Evolutionary conservation across 2,329 filamentous ascomycete genomes (phyloP), one percentile per base, ranked within the genome.

Genomic region (Beauveria sp.): DNA sequence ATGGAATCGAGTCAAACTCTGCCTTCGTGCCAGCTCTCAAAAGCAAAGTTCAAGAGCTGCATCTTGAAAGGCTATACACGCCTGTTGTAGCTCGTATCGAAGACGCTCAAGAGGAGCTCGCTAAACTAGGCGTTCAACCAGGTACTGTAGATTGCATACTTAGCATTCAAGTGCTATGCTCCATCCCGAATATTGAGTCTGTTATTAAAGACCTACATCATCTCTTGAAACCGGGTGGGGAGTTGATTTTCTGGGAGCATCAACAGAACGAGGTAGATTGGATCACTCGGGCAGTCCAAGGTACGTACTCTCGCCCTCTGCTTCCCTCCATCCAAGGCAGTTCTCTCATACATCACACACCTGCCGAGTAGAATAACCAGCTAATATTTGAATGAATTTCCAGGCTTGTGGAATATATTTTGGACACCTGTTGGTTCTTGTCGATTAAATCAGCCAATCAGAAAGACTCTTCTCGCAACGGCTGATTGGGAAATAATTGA

Each of bases 201-300:
- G 68, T 71, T 38, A 68, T 71, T 62, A 67, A 62, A 59, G 65
- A 69, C 55, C 63, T 78, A 31, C 77, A 74, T 66, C 71, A 71
- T 55, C 64, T 79, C 22, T 64, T 79, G 34, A 79, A 75, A 61
- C 77, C 77, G 0, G 77, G 77, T 2, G 77, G 77, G 12, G 73
- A 71, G 53, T 74, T 79, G 62, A 68, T 79, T n/a, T 79, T 79
- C 61, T 79, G 77, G 73, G 77, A 79, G 63, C 77, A 79, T 61
- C 66, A 64, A 57, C 63, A 63, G 57, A 73, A 65, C 58, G 62
- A 63, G 22, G 24, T 31, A 18, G 62, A 72, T 31, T 24, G 20
- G 43, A 26, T 72, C 20, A 76, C 75, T 4, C 61, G 61, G 38
- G 42, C 64, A 34, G 68, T 59, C 20, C 71, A 74, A 68, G 65